Percentiles rank a stretch among this genome's conserved stretches.
phyloP scores from a whole-genome alignment of 2,329 filamentous ascomycete species.

The Xylariales sp. region DNA sequence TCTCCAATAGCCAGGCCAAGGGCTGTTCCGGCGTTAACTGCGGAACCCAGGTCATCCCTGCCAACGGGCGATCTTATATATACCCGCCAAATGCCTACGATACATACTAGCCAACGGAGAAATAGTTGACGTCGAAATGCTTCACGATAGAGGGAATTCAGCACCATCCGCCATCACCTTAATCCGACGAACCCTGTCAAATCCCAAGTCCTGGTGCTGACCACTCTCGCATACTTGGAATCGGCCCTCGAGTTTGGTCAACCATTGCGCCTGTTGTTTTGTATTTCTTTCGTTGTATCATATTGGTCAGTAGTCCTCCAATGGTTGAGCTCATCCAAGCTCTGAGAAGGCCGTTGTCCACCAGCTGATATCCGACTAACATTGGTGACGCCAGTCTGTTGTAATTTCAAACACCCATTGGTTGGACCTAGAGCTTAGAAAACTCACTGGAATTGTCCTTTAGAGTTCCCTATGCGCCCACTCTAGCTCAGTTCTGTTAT shows the following conservation, averaged over 20 bases:
- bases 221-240: constrained; percentile 15
- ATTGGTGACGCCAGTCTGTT: constrained; percentile 12
- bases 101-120: constrained; percentile 15
- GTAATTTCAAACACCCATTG: neutral
- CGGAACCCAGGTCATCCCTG: constrained; percentile 16
- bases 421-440: neutral
- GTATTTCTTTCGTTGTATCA: constrained; percentile 32
- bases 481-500: too few relatives aligned
- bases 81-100: constrained; percentile 14
- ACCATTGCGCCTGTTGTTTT: constrained; percentile 23
- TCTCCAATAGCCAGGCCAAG: constrained; percentile 9
- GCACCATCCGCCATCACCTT: constrained; percentile 20
- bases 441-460: constrained; percentile 6
- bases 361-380: constrained; percentile 18
- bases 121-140: constrained; percentile 28
- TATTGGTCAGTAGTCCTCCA: constrained; percentile 37
- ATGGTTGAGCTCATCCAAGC: constrained; percentile 15
- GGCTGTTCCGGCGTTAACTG: neutral
- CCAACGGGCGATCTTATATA: constrained; percentile 23
- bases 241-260: constrained; percentile 19
- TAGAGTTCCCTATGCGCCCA: constrained; percentile 1
- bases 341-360: constrained; percentile 11
- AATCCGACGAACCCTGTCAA: constrained; percentile 17
- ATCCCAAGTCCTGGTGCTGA: constrained; percentile 16
- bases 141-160: constrained; percentile 22